Percentiles rank a stretch among this genome's conserved stretches.
Conservation (phyloP, 352 stramenopile species). For the Saprolegnia parasitica region DNA sequence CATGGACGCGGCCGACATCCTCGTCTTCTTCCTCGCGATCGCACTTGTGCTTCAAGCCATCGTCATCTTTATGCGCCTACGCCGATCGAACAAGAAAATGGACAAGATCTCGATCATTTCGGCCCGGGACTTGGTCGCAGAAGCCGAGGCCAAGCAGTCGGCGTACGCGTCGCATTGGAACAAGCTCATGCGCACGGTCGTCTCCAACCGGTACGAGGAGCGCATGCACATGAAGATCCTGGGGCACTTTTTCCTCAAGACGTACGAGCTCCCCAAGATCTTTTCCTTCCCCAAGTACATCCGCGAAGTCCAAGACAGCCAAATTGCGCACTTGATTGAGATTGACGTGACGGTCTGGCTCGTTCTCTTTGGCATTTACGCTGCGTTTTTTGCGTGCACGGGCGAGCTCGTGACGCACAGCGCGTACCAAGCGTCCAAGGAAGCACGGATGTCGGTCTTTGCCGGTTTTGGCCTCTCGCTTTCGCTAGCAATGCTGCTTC, state of each 20-base stretch:
- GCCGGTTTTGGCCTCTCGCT: slow-evolving; percentile 2
- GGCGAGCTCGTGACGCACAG: slow-evolving; percentile 9
- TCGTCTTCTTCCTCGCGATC: slow-evolving; percentile 51
- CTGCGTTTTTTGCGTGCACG: slow-evolving; percentile 13
- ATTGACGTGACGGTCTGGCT: slow-evolving; percentile 59
- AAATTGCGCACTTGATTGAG: slow-evolving; percentile 79
- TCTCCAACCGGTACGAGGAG: slow-evolving; percentile 27
- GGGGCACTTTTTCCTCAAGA: slow-evolving; percentile 43
- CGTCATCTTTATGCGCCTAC: slow-evolving; percentile 43
- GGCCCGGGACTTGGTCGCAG: slow-evolving; percentile 38
- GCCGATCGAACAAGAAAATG: slow-evolving; percentile 36
- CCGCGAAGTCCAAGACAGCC: slow-evolving; percentile 60
- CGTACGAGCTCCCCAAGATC: slow-evolving; percentile 45
- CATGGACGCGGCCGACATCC: slow-evolving; percentile 52
- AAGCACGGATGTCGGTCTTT: background rate
- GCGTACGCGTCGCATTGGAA: slow-evolving; percentile 15
- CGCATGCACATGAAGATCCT: slow-evolving; percentile 39
- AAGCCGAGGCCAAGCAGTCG: background rate
- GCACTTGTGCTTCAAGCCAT: slow-evolving; percentile 50
- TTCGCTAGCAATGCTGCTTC: background rate
- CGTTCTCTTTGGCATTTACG: slow-evolving; percentile 23
- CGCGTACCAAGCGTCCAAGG: background rate
- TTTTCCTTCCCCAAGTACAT: slow-evolving; percentile 73
- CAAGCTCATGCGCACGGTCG: slow-evolving; percentile 14
- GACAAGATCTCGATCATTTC: slow-evolving; percentile 48